Base-by-base conservation (phyloP, 179 eudicot species). In the Carnegiea gigantea region DNA sequence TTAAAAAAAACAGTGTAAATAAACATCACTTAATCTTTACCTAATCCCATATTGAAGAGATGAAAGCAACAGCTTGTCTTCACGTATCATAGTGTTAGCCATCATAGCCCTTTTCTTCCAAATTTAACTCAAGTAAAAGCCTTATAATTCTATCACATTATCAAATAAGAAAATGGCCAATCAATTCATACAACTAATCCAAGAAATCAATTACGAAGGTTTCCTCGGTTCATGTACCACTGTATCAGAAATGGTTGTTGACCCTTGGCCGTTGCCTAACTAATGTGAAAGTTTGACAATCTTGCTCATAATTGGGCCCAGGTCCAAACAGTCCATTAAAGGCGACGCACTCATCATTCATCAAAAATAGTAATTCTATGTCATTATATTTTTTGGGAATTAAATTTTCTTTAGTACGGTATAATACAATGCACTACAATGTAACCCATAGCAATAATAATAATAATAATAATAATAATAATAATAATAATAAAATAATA, bases 141-240 rank as follows among this genome's bases (percentile, higher is more conserved):
- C 57, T 75, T 48, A 8, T 36, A 75, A 53, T 26, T 70, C 51
- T 14, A 70, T 53, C 23, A 79, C 51, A 51, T 40, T 51, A 10
- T 53, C 51, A 70, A 70, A 49, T 20, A 44, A 5, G 40, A 18
- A 48, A 78, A 11, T 54, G 44, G 57, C 28, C 77, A 59, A 38
- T 73, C 77, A 24, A 74, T 15, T 46, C 60, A 40, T 33, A 79
- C 38, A 43, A 81, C 46, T 75, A 46, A 80, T 20, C n/a, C n/a
- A 17, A 48, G 14, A 40, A 57, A 53, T 17, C 3, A 60, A 74
- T 40, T 24, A 81, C 1, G 43, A 28, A 81, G 65, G 54, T n/a
- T 65, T 36, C 26, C 75, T 51, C 75, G 67, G 43, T 33, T 7
- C 18, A 5, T 40, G 44, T 5, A 40, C 3, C 9, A 7, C n/a